Conservation (phyloP, 345 rosid species). For the Gossypium arboreum region DNA sequence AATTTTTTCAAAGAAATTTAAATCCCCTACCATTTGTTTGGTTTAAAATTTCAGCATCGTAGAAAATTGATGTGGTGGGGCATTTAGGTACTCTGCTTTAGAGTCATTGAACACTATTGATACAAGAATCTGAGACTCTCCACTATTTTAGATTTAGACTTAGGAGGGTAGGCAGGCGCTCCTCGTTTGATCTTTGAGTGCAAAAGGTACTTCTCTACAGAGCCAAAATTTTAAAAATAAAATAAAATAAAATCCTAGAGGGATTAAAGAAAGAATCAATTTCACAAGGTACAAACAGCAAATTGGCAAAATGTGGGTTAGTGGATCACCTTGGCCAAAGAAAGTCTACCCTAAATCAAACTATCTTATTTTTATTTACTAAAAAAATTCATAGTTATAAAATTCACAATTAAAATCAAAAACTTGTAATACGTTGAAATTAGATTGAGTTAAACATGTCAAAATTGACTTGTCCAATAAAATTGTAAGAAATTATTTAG, state of each 20-base stretch:
- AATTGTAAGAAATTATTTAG: no score
- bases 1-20: no score
- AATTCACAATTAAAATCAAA: no score
- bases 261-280: neutral
- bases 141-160: slow-evolving; percentile 19
- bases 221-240: no score
- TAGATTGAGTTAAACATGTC: neutral
- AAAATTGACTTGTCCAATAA: neutral
- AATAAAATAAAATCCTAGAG: neutral
- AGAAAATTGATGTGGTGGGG: slow-evolving; percentile 20
- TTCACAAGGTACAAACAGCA: neutral
- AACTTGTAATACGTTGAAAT: no score
- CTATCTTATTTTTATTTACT: neutral
- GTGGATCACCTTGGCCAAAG: neutral
- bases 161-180: slow-evolving; percentile 2
- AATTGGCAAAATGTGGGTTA: slow-evolving; percentile 3
- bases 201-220: neutral
- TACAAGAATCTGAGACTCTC: slow-evolving; percentile 31
- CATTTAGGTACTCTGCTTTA: slow-evolving; percentile 22
- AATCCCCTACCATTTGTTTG: no score
- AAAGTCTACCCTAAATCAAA: neutral
- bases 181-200: neutral
- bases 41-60: neutral
- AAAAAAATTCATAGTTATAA: no score
- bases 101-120: slow-evolving; percentile 28